Conservation (phyloP, 495 filamentous ascomycete species). For the Lasiosphaeria hispida region DNA sequence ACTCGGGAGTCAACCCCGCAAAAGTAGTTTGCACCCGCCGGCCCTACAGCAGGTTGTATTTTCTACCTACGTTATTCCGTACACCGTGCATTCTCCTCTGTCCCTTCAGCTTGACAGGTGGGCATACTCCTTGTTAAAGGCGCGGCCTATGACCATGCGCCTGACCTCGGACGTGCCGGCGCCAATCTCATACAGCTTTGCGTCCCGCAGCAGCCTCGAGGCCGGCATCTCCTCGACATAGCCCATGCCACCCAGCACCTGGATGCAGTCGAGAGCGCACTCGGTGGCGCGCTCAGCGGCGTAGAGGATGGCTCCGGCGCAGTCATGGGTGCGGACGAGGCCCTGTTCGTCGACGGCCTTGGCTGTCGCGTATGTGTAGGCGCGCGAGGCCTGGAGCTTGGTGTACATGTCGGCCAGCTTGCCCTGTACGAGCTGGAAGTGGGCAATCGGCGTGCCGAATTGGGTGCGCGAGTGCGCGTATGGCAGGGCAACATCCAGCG, state of each 20-base stretch:
- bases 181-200: conserved; percentile 90
- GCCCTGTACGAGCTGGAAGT: conserved; percentile 91
- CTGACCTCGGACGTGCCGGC: conserved; percentile 93
- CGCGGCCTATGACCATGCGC: conserved; percentile 90
- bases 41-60: too few relatives aligned
- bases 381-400: conserved; percentile 74
- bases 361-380: conserved; percentile 81
- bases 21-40: too few relatives aligned
- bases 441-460: conserved; percentile 82
- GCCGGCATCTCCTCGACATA: conserved; percentile 95
- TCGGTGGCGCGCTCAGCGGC: conserved; percentile 93
- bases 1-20: too few relatives aligned
- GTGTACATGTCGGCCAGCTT: conserved; percentile 98
- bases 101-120: conserved; percentile 30
- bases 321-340: conserved; percentile 78
- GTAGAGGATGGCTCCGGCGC: conserved; percentile 90
- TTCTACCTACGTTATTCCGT: too few relatives aligned
- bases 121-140: conserved; percentile 88
- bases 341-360: conserved; percentile 69
- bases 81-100: too few relatives aligned
- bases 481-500: conserved; percentile 81
- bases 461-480: conserved; percentile 89
- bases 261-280: conserved; percentile 84
- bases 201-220: conserved; percentile 78
- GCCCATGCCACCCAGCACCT: conserved; percentile 91